Evolutionary conservation across 129 eudicot species (phyloP).

Genomic region (Flaveria brownii): DNA sequence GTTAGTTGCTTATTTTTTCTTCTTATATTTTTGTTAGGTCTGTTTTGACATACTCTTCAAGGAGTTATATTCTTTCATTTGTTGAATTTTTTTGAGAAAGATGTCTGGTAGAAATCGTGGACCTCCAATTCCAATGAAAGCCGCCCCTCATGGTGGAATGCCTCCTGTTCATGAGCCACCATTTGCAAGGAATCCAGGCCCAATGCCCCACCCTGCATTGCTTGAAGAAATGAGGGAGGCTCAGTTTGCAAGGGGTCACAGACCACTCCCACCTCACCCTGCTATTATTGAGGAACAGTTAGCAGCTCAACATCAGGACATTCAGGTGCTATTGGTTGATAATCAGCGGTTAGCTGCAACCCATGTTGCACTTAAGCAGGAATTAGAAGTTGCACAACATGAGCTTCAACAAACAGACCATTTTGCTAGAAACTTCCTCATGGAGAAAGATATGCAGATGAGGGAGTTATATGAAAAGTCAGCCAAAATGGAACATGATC

Average conservation of each 20-base stretch:
- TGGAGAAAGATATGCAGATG: constrained; percentile 82
- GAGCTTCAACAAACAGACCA: constrained; percentile 71
- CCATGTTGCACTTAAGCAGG: constrained; percentile 90
- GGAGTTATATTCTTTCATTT: too few species aligned
- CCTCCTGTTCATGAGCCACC: constrained; percentile 45
- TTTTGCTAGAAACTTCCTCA: constrained; percentile 53
- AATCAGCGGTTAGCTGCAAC: constrained; percentile 89
- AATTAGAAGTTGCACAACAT: constrained; percentile 67
- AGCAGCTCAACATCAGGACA: constrained; percentile 75
- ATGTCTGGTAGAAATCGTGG: too few species aligned
- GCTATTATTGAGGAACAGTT: constrained; percentile 76
- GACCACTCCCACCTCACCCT: constrained; percentile 79
- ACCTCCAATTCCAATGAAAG: too few species aligned
- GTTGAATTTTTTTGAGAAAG: too few species aligned
- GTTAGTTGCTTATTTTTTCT: too few species aligned
- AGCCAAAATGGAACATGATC: constrained; percentile 73
- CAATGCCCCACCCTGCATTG: constrained; percentile 67
- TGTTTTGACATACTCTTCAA: too few species aligned
- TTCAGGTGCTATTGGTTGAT: constrained; percentile 69
- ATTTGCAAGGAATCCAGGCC: constrained; percentile 56
- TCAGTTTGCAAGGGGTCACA: constrained; percentile 50
- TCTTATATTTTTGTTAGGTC: too few species aligned
- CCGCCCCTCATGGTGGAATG: too few species aligned
- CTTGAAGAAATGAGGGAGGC: constrained; percentile 50
- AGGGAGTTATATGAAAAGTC: constrained; percentile 76